Conservation (phyloP, 768 basidiomycete genomes). For the Phylloporus sp. region DNA sequence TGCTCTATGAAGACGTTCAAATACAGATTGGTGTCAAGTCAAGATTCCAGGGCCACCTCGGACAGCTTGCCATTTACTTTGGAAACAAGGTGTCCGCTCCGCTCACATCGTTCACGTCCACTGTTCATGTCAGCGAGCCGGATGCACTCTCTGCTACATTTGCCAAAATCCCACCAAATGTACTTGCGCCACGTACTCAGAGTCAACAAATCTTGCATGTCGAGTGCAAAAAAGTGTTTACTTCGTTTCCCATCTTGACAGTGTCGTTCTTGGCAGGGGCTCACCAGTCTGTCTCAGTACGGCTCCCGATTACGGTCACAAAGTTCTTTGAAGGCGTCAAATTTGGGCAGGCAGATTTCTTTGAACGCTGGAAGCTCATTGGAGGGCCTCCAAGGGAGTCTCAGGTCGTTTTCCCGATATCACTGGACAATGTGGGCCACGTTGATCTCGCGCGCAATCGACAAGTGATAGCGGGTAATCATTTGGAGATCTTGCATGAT, state of each 20-base stretch:
- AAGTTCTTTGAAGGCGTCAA: constrained; percentile 95
- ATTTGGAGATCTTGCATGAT: constrained; percentile 71
- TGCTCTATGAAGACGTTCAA: constrained; percentile 93
- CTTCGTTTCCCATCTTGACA: constrained; percentile 69
- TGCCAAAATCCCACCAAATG: constrained; percentile 85
- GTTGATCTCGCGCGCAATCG: constrained; percentile 72
- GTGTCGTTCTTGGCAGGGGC: constrained; percentile 92
- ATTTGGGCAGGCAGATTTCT: constrained; percentile 81
- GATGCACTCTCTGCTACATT: constrained; percentile 80
- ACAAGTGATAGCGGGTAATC: constrained; percentile 74
- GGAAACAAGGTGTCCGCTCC: constrained; percentile 92
- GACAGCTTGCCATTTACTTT: constrained; percentile 90
- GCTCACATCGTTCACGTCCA: constrained; percentile 88
- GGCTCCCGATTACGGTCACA: constrained; percentile 80
- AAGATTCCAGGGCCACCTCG: constrained; percentile 91
- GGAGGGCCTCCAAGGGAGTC: constrained; percentile 93
- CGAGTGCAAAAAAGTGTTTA: constrained; percentile 90
- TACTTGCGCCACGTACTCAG: constrained; percentile 78
- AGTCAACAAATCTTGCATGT: constrained; percentile 91
- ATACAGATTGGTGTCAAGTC: constrained; percentile 96
- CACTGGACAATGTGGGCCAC: constrained; percentile 60
- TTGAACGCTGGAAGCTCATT: constrained; percentile 97
- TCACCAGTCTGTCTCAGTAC: constrained; percentile 79
- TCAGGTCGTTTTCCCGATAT: constrained; percentile 82
- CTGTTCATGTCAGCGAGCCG: constrained; percentile 66